These are phyloP conservation scores for Blastobotrys ciferrii DNA, from an alignment of 1,139 yeast genomes.

Conservation along the genomic window DNA sequence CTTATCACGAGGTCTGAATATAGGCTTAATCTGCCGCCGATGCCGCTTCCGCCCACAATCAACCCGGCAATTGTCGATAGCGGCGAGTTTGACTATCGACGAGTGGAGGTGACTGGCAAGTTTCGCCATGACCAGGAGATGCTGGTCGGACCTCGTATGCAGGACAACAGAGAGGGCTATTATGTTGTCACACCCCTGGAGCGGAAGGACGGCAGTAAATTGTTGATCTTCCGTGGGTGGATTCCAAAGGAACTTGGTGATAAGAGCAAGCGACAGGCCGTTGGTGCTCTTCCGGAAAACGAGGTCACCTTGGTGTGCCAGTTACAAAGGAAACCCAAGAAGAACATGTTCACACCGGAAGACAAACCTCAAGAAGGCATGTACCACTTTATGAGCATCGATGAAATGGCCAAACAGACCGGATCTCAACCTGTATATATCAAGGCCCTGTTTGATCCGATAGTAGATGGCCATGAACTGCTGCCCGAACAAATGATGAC, in stretches of 20 bases:
- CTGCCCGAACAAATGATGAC: conserved; percentile 41
- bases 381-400: conserved; percentile 67
- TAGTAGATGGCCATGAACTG: conserved; percentile 29
- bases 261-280: conserved; percentile 61
- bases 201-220: conserved; percentile 66
- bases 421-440: conserved; percentile 72
- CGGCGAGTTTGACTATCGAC: conserved; percentile 76
- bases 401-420: conserved; percentile 71
- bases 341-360: conserved; percentile 72
- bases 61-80: conserved; percentile 44
- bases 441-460: conserved; percentile 52
- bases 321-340: conserved; percentile 67
- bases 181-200: conserved; percentile 78
- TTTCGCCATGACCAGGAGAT: conserved; percentile 85
- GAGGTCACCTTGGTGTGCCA: conserved; percentile 72
- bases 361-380: conserved; percentile 65
- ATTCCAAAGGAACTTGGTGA: conserved; percentile 68
- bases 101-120: conserved; percentile 68
- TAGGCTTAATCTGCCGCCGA: conserved; percentile 67
- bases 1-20: conserved; percentile 82
- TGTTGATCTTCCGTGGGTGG: conserved; percentile 92
- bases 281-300: conserved; percentile 64
- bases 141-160: conserved; percentile 86
- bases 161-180: conserved; percentile 76
- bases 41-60: conserved; percentile 56